Evolutionary conservation across 129 eudicot genomes (phyloP).

Genomic region (Tagetes erecta): DNA sequence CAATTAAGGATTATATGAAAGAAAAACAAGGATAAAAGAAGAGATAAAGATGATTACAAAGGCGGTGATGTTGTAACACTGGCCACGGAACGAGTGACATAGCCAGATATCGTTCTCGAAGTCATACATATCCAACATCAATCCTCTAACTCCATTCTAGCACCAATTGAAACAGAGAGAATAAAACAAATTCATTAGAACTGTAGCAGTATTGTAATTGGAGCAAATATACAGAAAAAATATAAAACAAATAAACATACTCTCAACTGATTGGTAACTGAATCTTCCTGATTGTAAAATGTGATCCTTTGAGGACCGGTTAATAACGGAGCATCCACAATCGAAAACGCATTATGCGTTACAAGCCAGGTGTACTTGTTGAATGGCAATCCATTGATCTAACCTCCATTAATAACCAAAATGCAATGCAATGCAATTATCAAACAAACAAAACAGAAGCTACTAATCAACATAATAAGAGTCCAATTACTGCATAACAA

Average conservation of each 20-base stretch:
- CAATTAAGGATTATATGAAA: constrained; percentile 1
- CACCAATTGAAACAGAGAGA: constrained; percentile 15
- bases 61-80: constrained; percentile 91
- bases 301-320: constrained; percentile 89
- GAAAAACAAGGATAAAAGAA: background rate
- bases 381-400: constrained; percentile 92
- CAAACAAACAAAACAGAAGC: constrained; percentile 4
- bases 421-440: constrained; percentile 1
- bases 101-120: constrained; percentile 94
- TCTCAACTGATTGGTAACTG: constrained; percentile 90
- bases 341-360: constrained; percentile 91
- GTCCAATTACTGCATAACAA: background rate
- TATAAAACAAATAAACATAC: constrained; percentile 44
- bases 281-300: constrained; percentile 93
- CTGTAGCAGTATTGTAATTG: background rate
- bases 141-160: constrained; percentile 98
- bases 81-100: constrained; percentile 87
- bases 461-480: background rate
- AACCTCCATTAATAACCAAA: constrained; percentile 35
- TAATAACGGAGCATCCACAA: constrained; percentile 89
- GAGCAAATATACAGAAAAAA: background rate
- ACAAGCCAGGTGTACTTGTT: constrained; percentile 98
- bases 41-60: constrained; percentile 56
- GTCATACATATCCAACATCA: constrained; percentile 99
- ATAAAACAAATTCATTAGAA: background rate